phyloP scores from a whole-genome alignment of 129 eudicot genomes.

The Escallonia rubra region DNA sequence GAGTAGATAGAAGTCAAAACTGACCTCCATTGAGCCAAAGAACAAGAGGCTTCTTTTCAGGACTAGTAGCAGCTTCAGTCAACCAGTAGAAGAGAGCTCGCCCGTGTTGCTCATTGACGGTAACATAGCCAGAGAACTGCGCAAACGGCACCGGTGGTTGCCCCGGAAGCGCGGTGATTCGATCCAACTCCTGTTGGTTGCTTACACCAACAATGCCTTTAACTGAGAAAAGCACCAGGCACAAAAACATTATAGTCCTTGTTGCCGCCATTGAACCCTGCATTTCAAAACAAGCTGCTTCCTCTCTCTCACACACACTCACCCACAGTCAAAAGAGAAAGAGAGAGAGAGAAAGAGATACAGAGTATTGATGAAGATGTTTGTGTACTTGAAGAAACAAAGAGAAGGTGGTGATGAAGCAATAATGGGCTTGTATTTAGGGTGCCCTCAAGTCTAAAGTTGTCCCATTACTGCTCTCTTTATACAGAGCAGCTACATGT shows the following conservation, averaged over 20 bases:
- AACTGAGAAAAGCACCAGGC: slow-evolving; percentile 17
- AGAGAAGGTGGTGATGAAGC: background rate
- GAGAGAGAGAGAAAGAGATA: background rate
- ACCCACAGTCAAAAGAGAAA: background rate
- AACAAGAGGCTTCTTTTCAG: slow-evolving; percentile 60
- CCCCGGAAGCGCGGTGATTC: slow-evolving; percentile 63
- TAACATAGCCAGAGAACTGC: slow-evolving; percentile 80
- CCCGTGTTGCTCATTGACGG: slow-evolving; percentile 61
- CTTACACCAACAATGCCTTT: slow-evolving; percentile 12
- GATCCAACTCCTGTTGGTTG: slow-evolving; percentile 54
- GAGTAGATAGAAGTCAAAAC: background rate
- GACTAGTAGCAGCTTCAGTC: slow-evolving; percentile 52
- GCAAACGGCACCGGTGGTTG: slow-evolving; percentile 71
- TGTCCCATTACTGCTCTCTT: too few species aligned
- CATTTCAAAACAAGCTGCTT: background rate
- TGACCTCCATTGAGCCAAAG: slow-evolving; percentile 99
- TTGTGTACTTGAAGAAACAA: background rate
- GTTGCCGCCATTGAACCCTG: background rate
- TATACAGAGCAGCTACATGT: too few species aligned
- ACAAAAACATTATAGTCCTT: slow-evolving; percentile 7
- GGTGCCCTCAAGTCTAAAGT: too few species aligned
- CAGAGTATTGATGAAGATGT: background rate
- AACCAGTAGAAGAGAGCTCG: slow-evolving; percentile 90
- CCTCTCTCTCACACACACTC: background rate
- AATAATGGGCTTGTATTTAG: background rate